These are phyloP conservation scores for Paecilomyces sp. DNA, from an alignment of 2,329 filamentous ascomycete genomes.

Conservation along the genomic window DNA sequence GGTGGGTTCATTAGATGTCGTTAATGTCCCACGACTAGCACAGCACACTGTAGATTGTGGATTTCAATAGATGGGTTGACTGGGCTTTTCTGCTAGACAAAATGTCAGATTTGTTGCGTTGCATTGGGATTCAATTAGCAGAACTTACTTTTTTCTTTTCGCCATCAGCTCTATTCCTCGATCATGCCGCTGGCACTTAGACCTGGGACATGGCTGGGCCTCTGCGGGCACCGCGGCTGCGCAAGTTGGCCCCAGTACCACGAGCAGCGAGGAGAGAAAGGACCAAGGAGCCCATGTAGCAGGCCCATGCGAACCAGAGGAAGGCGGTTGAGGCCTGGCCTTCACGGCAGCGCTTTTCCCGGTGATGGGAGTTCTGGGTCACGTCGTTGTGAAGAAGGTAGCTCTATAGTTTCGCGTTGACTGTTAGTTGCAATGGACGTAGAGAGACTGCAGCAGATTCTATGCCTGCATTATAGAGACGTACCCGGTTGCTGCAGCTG, in stretches of 20 bases:
- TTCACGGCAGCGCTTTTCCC: constrained; percentile 41
- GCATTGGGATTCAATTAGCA: not conserved
- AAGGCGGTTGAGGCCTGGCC: constrained; percentile 45
- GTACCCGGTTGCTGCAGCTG: constrained; percentile 41
- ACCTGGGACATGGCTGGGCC: not conserved
- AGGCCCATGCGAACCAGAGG: constrained; percentile 44
- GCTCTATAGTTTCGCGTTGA: constrained; percentile 14
- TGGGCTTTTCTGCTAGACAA: too few species aligned
- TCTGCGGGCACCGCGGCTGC: not conserved
- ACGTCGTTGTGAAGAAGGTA: constrained; percentile 39
- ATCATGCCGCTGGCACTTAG: not conserved
- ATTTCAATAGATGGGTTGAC: not conserved
- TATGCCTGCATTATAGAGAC: constrained; percentile 7
- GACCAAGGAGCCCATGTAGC: constrained; percentile 35
- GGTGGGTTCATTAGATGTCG: not conserved
- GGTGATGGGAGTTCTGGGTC: constrained; percentile 33
- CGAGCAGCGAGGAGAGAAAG: constrained; percentile 32
- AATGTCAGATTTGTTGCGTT: not conserved
- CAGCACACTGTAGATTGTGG: not conserved
- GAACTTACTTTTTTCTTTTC: not conserved
- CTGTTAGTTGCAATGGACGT: not conserved
- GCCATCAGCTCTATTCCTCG: not conserved
- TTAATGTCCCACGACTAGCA: not conserved
- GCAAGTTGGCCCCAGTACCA: not conserved
- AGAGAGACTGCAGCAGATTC: not conserved